phyloP scores from a whole-genome alignment of 2,329 filamentous ascomycete species.

The Myriosclerotinia curreyana region DNA sequence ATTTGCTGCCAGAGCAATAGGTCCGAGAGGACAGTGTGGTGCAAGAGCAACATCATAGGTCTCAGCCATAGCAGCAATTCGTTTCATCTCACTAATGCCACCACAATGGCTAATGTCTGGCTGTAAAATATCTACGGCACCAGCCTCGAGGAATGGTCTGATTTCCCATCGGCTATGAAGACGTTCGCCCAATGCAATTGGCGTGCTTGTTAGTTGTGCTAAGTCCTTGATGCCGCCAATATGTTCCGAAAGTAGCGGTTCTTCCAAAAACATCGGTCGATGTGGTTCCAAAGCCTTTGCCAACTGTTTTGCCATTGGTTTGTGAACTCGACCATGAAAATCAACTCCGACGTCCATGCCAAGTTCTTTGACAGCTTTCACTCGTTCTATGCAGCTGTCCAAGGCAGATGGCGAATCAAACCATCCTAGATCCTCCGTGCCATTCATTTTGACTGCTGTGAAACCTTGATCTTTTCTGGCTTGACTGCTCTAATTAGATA shows the following conservation, averaged over 20 bases:
- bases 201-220: constrained; percentile 54
- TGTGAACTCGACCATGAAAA: constrained; percentile 74
- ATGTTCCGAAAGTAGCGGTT: constrained; percentile 69
- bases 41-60: constrained; percentile 71
- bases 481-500: constrained; percentile 43
- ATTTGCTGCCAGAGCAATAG: constrained; percentile 68
- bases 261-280: constrained; percentile 71
- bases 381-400: constrained; percentile 60
- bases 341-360: constrained; percentile 73
- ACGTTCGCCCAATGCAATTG: constrained; percentile 70
- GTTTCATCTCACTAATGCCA: constrained; percentile 67
- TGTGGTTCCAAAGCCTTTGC: constrained; percentile 64
- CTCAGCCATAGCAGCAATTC: constrained; percentile 69
- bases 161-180: constrained; percentile 72
- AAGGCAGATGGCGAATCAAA: constrained; percentile 67
- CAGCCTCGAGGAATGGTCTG: constrained; percentile 66
- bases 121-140: constrained; percentile 68
- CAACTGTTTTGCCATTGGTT: constrained; percentile 78
- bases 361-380: constrained; percentile 65
- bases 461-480: constrained; percentile 60
- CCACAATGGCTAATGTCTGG: constrained; percentile 70
- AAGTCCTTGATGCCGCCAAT: constrained; percentile 55
- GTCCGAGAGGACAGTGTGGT: constrained; percentile 70
- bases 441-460: constrained; percentile 74
- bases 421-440: constrained; percentile 72